Evolutionary conservation across 176 grass and related monocot species (phyloP), one percentile per base, ranked within the genome.

Genomic region (Thinopyrum elongatum): DNA sequence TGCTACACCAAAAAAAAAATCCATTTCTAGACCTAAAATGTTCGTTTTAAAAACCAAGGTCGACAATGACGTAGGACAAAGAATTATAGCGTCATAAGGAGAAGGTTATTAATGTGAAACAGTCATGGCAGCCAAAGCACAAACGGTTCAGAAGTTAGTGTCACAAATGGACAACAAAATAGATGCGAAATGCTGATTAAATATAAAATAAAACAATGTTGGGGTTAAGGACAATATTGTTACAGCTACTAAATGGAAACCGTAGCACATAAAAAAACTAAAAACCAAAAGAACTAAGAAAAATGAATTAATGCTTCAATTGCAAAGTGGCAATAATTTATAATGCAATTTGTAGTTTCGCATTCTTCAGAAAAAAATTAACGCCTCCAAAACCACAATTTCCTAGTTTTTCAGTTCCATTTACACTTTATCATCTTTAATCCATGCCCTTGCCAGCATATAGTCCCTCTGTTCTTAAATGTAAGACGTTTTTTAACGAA

Each of bases 211-310:
- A 28, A 78, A 88, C 26, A 77, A 31, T 13, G 44, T 1, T 29
- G 62, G 19, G 49, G 19, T 66, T 62, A 77, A 82, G 72, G 27
- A 21, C 39, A 2, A 15, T 31, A 83, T 21, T 44, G 6, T 73
- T 74, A 74, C 31, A 11, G 34, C 69, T 21, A 60, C 27, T 71
- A 17, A 71, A 51, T 29, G 27, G 26, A 77, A 88, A 38, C 39
- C 67, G 25, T 82, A 66, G 71, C 47, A 70, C 72, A 71, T 49
- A 22, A 88, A 66, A 46, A 76, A 73, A 14, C 46, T n/a, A 38
- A 2, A 66, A 36, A 10, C 4, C 9, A 25, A n/a, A 82, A 69
- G 26, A 80, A 75, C 44, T 27, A 60, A 31, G 38, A 77, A 74
- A 39, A 75, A 30, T 1, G 6, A 75, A 62, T 73, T 28, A 74